Evolutionary conservation across 2,329 filamentous ascomycete genomes (phyloP).

Genomic region (Neonectria coccinea): DNA sequence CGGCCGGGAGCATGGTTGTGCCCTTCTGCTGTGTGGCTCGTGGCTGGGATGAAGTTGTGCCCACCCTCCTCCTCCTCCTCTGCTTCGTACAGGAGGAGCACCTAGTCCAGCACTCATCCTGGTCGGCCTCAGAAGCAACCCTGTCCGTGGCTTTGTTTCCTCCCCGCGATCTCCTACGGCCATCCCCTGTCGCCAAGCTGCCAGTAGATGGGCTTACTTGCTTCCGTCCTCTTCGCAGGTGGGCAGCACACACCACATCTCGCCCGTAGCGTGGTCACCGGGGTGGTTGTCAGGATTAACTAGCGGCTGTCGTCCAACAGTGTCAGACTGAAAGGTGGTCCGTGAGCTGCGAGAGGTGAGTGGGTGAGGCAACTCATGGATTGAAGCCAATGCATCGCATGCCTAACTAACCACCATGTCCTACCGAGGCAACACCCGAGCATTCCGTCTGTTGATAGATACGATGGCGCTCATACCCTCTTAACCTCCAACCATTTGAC

Average conservation of each 20-base stretch:
- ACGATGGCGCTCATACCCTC: background rate
- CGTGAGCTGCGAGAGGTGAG: background rate
- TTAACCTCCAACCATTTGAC: background rate
- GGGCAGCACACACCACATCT: conserved; percentile 22
- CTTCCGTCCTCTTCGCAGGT: conserved; percentile 22
- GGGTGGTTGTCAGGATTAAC: conserved; percentile 12
- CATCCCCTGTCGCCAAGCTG: conserved; percentile 28
- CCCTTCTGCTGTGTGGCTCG: conserved; percentile 4
- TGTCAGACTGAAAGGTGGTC: conserved; percentile 1
- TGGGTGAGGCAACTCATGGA: background rate
- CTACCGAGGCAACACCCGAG: conserved; percentile 20
- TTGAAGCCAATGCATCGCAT: conserved; percentile 18
- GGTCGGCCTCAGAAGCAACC: conserved; percentile 22
- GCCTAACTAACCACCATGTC: conserved; percentile 2
- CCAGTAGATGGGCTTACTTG: conserved; percentile 27
- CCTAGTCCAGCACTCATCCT: background rate
- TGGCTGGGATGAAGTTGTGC: background rate
- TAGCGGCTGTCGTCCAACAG: conserved; percentile 7
- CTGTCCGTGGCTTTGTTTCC: conserved; percentile 38
- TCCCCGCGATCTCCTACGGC: conserved; percentile 37
- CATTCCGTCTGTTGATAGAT: conserved; percentile 32
- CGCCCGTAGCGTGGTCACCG: conserved; percentile 25
- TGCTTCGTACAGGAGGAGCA: conserved; percentile 33
- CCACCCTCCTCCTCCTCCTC: conserved; percentile 20
- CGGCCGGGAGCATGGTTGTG: conserved; percentile 8